Evolutionary conservation across 345 rosid genomes (phyloP).

Genomic region (Lepidium didymum): DNA sequence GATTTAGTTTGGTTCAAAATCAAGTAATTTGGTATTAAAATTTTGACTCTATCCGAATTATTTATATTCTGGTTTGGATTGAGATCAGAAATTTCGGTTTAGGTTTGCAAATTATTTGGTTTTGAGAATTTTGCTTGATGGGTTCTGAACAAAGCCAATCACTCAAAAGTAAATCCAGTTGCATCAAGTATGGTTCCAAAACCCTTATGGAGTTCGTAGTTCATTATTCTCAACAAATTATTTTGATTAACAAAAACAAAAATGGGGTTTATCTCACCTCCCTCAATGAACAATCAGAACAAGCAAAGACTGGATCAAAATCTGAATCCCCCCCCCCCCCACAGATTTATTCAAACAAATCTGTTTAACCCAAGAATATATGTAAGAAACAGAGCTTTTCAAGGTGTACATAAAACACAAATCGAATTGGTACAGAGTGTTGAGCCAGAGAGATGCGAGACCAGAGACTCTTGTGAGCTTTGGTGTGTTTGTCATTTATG

Average conservation of each 20-base stretch:
- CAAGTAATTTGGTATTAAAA: too few species aligned
- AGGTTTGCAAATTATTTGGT: too few species aligned
- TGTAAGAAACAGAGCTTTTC: not conserved
- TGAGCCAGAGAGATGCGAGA: not conserved
- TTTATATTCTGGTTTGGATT: too few species aligned
- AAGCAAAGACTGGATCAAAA: not conserved
- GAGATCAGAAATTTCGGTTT: too few species aligned
- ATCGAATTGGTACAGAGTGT: constrained; percentile 18
- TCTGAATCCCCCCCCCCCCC: not conserved
- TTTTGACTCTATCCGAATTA: too few species aligned
- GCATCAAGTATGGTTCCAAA: too few species aligned
- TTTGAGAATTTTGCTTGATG: too few species aligned
- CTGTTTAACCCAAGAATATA: not conserved
- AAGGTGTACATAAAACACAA: constrained; percentile 3
- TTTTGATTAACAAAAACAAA: not conserved
- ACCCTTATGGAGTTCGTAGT: not conserved
- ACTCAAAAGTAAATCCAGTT: too few species aligned
- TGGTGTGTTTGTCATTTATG: not conserved
- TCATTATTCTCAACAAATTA: not conserved
- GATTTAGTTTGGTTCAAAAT: too few species aligned
- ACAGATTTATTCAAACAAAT: constrained; percentile 3
- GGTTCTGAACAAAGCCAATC: too few species aligned
- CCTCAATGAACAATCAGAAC: constrained; percentile 1
- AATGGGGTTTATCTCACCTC: not conserved
- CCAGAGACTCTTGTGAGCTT: constrained; percentile 13